These are phyloP conservation scores for Talaromyces sp. DNA, from an alignment of 2,329 filamentous ascomycete species.

Conservation along the genomic window DNA sequence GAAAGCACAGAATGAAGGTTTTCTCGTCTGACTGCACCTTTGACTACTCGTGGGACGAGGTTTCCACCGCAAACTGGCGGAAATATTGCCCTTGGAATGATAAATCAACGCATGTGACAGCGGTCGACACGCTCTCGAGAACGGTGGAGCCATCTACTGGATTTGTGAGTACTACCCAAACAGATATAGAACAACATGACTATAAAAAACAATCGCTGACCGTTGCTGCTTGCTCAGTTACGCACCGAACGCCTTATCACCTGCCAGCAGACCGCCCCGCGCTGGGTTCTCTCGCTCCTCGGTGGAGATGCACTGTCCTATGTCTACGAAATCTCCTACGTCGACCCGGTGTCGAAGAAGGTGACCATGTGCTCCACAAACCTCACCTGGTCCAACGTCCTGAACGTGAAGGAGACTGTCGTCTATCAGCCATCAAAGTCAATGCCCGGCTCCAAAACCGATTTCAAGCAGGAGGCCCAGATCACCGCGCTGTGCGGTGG, in stretches of 20 bases:
- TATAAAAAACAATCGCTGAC: neutral
- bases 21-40: slow-evolving; percentile 87
- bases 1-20: slow-evolving; percentile 68
- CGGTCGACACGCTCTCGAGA: slow-evolving; percentile 86
- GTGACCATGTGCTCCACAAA: slow-evolving; percentile 97
- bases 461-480: slow-evolving; percentile 83
- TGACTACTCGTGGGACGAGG: slow-evolving; percentile 98
- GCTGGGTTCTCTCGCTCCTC: slow-evolving; percentile 66
- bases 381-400: slow-evolving; percentile 83
- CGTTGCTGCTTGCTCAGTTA: slow-evolving; percentile 41
- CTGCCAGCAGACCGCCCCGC: slow-evolving; percentile 44
- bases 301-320: slow-evolving; percentile 76
- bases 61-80: slow-evolving; percentile 94
- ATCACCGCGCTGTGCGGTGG: slow-evolving; percentile 93
- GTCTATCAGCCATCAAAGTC: slow-evolving; percentile 64
- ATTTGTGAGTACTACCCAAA: slow-evolving; percentile 49
- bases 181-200: slow-evolving; percentile 3
- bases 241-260: slow-evolving; percentile 64
- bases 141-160: slow-evolving; percentile 58
- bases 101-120: slow-evolving; percentile 92
- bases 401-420: slow-evolving; percentile 90
- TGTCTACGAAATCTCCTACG: slow-evolving; percentile 93
- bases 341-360: slow-evolving; percentile 74
- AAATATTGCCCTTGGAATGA: slow-evolving; percentile 99
- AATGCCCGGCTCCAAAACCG: slow-evolving; percentile 56